Conservation (phyloP, 257 asterid species). For the Solanum pennellii region DNA sequence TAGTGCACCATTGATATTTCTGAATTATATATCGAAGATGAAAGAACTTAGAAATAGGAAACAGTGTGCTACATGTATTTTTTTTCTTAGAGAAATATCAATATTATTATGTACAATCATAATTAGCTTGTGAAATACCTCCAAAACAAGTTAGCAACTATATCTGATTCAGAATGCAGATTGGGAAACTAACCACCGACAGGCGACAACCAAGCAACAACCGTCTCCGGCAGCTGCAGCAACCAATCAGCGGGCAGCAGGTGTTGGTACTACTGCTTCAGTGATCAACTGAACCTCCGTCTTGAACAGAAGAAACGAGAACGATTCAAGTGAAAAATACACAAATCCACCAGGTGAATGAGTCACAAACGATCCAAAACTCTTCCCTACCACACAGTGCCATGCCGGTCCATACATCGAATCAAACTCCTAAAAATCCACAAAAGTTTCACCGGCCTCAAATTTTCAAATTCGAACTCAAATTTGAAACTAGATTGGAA, state of each 20-base stretch:
- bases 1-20: background rate
- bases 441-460: background rate
- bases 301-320: slow-evolving; percentile 75
- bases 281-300: slow-evolving; percentile 56
- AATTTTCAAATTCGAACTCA: background rate
- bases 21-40: background rate
- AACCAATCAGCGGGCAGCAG: background rate
- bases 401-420: slow-evolving; percentile 81
- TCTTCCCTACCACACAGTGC: slow-evolving; percentile 89
- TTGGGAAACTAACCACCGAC: background rate
- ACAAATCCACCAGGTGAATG: slow-evolving; percentile 76
- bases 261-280: background rate
- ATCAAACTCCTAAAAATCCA: slow-evolving; percentile 57
- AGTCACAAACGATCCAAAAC: slow-evolving; percentile 84
- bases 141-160: background rate
- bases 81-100: background rate
- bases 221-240: background rate
- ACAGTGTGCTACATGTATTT: background rate
- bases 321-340: slow-evolving; percentile 61
- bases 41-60: background rate
- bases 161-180: background rate
- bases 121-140: background rate
- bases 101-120: background rate
- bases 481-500: background rate
- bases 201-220: background rate